Percentiles rank a stretch among this genome's conserved stretches.
Conservation (phyloP, 306 rosid species). For the Trichosanthes truncata region DNA sequence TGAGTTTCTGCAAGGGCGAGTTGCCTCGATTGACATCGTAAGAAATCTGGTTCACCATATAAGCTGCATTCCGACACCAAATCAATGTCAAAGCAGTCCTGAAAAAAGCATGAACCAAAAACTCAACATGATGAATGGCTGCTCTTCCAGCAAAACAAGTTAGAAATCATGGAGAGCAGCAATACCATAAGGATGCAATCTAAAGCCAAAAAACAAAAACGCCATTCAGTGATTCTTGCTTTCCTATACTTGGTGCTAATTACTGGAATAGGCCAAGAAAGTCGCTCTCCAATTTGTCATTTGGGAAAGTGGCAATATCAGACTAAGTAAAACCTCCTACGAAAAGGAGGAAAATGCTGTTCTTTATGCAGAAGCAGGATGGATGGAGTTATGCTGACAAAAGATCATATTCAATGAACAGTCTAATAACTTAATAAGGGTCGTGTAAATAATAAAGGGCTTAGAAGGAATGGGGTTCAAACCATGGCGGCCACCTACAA, state of each 20-base stretch:
- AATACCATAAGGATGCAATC: constrained; percentile 1
- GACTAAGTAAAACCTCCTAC: neutral
- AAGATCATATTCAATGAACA: neutral
- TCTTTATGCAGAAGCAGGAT: neutral
- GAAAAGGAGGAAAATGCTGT: neutral
- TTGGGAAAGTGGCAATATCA: neutral
- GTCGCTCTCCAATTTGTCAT: neutral
- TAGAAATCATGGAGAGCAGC: constrained; percentile 7
- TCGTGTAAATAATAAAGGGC: neutral
- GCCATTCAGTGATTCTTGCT: neutral
- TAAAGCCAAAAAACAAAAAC: neutral
- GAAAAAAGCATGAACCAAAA: constrained; percentile 50
- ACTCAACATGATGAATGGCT: constrained; percentile 33
- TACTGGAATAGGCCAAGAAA: neutral
- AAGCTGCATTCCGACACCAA: constrained; percentile 89
- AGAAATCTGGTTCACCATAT: constrained; percentile 81
- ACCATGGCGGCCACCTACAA: no score
- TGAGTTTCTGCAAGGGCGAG: constrained; percentile 45
- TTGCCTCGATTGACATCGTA: constrained; percentile 38
- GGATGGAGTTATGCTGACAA: neutral
- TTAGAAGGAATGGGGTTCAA: neutral
- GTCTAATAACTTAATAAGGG: no score
- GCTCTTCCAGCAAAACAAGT: constrained; percentile 12
- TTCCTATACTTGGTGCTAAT: neutral
- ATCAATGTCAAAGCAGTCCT: constrained; percentile 66